Conservation (phyloP, 2,329 filamentous ascomycete genomes). For the Colletotrichum siamense region DNA sequence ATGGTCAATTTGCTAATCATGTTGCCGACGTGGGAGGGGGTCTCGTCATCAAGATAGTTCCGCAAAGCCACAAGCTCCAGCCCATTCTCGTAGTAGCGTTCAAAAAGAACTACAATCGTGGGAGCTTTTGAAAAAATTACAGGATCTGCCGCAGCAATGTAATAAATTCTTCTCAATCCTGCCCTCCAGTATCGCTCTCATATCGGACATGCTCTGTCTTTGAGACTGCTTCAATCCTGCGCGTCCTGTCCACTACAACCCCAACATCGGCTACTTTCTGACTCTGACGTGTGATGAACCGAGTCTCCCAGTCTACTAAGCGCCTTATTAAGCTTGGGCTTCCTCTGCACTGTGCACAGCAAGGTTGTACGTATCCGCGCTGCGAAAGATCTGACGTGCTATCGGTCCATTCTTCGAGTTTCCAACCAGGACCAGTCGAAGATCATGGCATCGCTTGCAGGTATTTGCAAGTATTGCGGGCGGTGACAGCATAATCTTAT, state of each 20-base stretch:
- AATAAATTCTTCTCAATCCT: fast-evolving
- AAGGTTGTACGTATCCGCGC: fast-evolving
- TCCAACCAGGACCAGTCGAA: not conserved
- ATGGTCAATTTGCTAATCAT: no score
- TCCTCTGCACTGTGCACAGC: not conserved
- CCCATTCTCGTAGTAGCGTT: no score
- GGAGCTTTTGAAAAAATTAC: no score
- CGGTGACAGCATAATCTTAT: not conserved
- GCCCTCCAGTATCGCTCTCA: no score
- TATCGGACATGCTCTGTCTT: no score
- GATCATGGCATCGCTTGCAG: not conserved
- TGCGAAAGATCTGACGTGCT: not conserved
- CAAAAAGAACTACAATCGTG: no score
- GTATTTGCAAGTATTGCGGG: not conserved
- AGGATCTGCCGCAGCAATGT: no score
- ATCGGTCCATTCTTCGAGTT: not conserved
- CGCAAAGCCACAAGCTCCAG: no score
- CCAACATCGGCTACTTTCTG: not conserved
- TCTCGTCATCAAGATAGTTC: no score
- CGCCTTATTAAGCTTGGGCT: not conserved
- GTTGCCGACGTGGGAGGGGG: no score
- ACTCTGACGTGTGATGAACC: not conserved
- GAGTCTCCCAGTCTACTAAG: not conserved
- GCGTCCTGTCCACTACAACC: no score
- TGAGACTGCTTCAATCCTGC: no score